Conservation (phyloP, 2,329 filamentous ascomycete species). For the Epichloe bromicola region DNA sequence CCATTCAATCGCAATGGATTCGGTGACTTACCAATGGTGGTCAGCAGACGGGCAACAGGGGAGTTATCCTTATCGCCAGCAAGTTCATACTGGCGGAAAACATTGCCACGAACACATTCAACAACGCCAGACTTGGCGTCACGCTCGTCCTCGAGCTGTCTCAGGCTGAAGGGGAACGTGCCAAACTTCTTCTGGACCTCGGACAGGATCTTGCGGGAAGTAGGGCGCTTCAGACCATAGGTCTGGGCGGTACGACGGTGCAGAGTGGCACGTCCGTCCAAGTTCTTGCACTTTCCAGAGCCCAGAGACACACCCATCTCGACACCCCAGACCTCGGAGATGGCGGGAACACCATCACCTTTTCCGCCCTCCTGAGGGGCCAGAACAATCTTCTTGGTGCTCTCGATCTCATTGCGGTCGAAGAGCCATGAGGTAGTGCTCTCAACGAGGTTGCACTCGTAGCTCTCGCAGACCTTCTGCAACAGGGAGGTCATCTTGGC, state of each 20-base stretch:
- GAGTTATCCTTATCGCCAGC: slow-evolving; percentile 85
- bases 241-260: slow-evolving; percentile 88
- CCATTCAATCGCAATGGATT: not conserved
- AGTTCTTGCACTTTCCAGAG: slow-evolving; percentile 85
- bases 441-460: slow-evolving; percentile 87
- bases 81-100: slow-evolving; percentile 91
- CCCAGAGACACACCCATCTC: slow-evolving; percentile 89
- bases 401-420: slow-evolving; percentile 94
- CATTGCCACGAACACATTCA: slow-evolving; percentile 86
- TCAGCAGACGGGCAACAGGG: slow-evolving; percentile 75
- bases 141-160: slow-evolving; percentile 93
- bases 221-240: slow-evolving; percentile 86
- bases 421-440: slow-evolving; percentile 97
- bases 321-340: slow-evolving; percentile 94
- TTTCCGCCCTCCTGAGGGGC: slow-evolving; percentile 75
- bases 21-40: slow-evolving; percentile 68
- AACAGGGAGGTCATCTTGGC: slow-evolving; percentile 74
- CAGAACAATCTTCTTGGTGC: slow-evolving; percentile 93
- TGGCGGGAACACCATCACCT: slow-evolving; percentile 77
- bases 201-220: slow-evolving; percentile 80
- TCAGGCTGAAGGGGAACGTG: slow-evolving; percentile 92
- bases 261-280: slow-evolving; percentile 78
- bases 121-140: slow-evolving; percentile 91
- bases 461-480: slow-evolving; percentile 83
- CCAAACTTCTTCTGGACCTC: slow-evolving; percentile 97